These are phyloP conservation scores for Moesziomyces antarcticus DNA, from an alignment of 1,284 basidiomycete genomes.

Conservation along the genomic window DNA sequence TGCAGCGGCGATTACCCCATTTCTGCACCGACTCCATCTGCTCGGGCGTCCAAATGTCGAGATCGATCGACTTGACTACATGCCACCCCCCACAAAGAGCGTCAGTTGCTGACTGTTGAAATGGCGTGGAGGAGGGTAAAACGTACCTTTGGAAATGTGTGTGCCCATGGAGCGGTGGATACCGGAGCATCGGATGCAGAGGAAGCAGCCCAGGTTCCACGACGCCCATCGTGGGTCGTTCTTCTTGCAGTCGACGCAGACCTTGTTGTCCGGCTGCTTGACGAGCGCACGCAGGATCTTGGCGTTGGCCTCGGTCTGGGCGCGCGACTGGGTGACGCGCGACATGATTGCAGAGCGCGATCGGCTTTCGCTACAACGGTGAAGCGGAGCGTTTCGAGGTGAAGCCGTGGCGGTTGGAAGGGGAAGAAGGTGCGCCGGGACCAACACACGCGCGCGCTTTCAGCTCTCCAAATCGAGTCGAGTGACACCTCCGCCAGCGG, in stretches of 20 bases:
- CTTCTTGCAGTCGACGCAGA: constrained; percentile 72
- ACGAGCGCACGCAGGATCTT: constrained; percentile 59
- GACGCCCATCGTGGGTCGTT: constrained; percentile 94
- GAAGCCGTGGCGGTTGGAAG: no score
- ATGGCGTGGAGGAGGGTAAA: background rate
- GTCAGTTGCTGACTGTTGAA: no score
- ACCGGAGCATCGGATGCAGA: constrained; percentile 98
- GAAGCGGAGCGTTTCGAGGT: no score
- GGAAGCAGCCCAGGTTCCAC: constrained; percentile 93
- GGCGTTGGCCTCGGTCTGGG: constrained; percentile 65
- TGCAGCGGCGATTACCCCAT: constrained; percentile 93
- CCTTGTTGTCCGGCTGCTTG: constrained; percentile 84
- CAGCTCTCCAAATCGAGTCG: no score
- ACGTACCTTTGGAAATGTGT: constrained; percentile 71
- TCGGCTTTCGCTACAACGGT: no score
- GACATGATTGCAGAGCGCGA: constrained; percentile 48
- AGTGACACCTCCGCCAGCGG: no score
- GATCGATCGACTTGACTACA: constrained; percentile 91
- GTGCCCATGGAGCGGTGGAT: constrained; percentile 98
- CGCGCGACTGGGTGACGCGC: constrained; percentile 60
- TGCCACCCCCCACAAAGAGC: background rate
- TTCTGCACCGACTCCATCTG: constrained; percentile 84
- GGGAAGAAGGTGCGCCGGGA: no score
- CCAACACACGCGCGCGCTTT: no score
- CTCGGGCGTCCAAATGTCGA: constrained; percentile 97